phyloP scores from a whole-genome alignment of 2,329 filamentous ascomycete genomes.

The Chaetomium olivaceum region DNA sequence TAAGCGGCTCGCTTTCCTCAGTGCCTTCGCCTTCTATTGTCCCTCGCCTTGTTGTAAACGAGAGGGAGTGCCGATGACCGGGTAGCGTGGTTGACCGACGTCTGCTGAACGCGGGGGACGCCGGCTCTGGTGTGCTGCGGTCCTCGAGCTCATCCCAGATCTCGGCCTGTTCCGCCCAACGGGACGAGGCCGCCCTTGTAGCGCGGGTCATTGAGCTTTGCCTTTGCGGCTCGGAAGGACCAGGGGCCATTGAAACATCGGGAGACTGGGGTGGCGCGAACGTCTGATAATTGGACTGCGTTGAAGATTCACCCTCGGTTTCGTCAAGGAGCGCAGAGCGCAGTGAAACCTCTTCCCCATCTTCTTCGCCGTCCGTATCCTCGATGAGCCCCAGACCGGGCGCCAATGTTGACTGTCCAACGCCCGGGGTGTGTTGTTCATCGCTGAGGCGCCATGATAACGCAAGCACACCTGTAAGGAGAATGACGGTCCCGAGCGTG shows the following conservation, averaged over 20 bases:
- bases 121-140: slow-evolving; percentile 52
- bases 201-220: slow-evolving; percentile 28
- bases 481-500: slow-evolving; percentile 78
- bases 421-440: slow-evolving; percentile 62
- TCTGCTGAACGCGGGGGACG: slow-evolving; percentile 38
- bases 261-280: slow-evolving; percentile 45
- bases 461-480: slow-evolving; percentile 84
- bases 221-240: slow-evolving; percentile 43
- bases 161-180: slow-evolving; percentile 70
- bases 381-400: slow-evolving; percentile 82
- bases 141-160: slow-evolving; percentile 91
- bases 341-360: slow-evolving; percentile 59
- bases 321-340: slow-evolving; percentile 50
- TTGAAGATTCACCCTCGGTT: slow-evolving; percentile 34
- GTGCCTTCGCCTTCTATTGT: slow-evolving; percentile 35
- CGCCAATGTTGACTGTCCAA: slow-evolving; percentile 68
- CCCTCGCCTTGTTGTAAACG: slow-evolving; percentile 42
- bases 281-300: slow-evolving; percentile 47
- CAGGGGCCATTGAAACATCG: slow-evolving; percentile 38
- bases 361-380: slow-evolving; percentile 63
- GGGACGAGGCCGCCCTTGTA: slow-evolving; percentile 41
- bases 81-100: slow-evolving; percentile 54
- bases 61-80: slow-evolving; percentile 41
- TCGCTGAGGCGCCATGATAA: slow-evolving; percentile 92
- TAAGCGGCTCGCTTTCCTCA: slow-evolving; percentile 25